Conservation (phyloP, 345 rosid species). For the Garcia nutans region DNA sequence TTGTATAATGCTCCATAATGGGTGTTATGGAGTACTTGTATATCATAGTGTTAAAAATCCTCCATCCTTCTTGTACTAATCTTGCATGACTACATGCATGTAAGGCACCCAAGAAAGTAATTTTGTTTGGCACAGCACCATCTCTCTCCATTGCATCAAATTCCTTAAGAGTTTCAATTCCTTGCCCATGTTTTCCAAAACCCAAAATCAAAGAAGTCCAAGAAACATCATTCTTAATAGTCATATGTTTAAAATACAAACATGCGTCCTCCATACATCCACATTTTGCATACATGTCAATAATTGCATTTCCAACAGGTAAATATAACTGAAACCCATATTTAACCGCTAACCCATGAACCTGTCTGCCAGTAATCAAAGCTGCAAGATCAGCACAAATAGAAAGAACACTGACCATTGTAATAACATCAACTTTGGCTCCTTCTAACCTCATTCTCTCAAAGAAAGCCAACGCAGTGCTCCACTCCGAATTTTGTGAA, state of each 20-base stretch:
- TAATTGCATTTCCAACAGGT: conserved; percentile 26
- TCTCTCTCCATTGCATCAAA: conserved; percentile 24
- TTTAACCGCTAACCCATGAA: conserved; percentile 22
- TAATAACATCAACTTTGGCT: conserved; percentile 22
- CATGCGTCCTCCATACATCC: conserved; percentile 23
- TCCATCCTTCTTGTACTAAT: conserved; percentile 24
- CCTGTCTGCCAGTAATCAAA: conserved; percentile 11
- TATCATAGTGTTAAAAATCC: conserved; percentile 10
- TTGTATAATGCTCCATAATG: conserved; percentile 28
- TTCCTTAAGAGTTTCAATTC: conserved; percentile 19
- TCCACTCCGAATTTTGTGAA: conserved; percentile 7
- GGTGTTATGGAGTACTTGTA: conserved; percentile 25
- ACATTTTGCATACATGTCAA: conserved; percentile 35
- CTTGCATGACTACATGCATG: conserved; percentile 33
- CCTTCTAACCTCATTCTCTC: conserved; percentile 29
- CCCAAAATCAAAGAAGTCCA: conserved; percentile 31
- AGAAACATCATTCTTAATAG: conserved; percentile 22
- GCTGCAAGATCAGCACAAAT: conserved; percentile 24
- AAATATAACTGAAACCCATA: conserved; percentile 18
- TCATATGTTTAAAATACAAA: conserved; percentile 20
- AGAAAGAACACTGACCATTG: conserved; percentile 32
- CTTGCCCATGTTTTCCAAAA: conserved; percentile 30
- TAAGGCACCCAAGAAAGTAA: conserved; percentile 25
- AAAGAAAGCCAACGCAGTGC: conserved; percentile 19
- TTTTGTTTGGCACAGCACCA: conserved; percentile 18